Evolutionary conservation across 169 alveolate species (phyloP), one percentile per base, ranked within the genome.

Genomic region (Babesia gibsoni): DNA sequence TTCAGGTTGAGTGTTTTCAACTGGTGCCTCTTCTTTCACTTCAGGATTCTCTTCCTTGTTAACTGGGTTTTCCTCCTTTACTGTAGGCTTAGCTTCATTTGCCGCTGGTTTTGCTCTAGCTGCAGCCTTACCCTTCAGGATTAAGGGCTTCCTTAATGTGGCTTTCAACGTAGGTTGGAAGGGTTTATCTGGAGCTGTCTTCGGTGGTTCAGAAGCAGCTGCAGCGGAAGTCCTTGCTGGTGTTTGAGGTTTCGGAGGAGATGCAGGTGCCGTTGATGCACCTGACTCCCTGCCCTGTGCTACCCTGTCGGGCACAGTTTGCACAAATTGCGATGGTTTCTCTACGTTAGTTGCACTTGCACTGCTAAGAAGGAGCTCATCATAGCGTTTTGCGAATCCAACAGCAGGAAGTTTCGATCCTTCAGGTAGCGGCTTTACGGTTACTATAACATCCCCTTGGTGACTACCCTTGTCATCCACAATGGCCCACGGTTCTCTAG

Each of bases 331-430:
- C 58, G 72, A 41, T 33, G 46, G 30, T n/a, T 43, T 9, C 14
- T 61, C 58, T 48, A 30, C 37, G 2, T 61, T 58, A 45, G 45
- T 29, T 0, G 72, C 61, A 0, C 23, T 8, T n/a, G 25, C 36
- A 3, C 29, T 14, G 58, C 72, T 61, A 20, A 45, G 16, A 45
- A 29, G 39, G 7, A 77, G 43, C 73, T 77, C 81, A 41, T 67
- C 81, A 37, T 32, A 23, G 25, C 70, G 54, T 7, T 48, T 39
- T 4, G 64, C 18, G 56, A 86, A 87, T 2, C 84, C 53, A n/a
- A 83, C 91, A 2, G 94, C 93, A 14, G 95, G 95, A n/a, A 91
- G 82, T 73, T 75, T 83, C 0, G 95, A 58, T 29, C 75, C 68
- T 20, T 43, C 63, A 37, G 95, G 95, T 12, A 46, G 61, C 30